phyloP scores from a whole-genome alignment of 2,329 filamentous ascomycete genomes.

The Apiospora rasikravindrae region DNA sequence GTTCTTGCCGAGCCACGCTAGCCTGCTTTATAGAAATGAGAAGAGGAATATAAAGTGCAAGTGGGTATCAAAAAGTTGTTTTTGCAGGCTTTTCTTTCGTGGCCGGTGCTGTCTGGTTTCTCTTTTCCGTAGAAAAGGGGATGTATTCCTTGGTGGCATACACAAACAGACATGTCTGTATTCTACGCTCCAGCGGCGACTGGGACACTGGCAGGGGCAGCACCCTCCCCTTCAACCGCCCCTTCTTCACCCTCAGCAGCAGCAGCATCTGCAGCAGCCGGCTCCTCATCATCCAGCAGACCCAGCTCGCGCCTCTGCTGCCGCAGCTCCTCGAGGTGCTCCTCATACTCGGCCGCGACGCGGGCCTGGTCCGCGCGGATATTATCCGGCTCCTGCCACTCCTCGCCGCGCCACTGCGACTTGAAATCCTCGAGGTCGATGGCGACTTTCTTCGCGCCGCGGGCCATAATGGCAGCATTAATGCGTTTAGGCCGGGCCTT shows the following conservation, averaged over 20 bases:
- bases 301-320: conserved; percentile 44
- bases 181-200: neutral
- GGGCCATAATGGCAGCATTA: conserved; percentile 62
- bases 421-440: conserved; percentile 68
- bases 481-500: conserved; percentile 67
- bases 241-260: neutral
- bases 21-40: neutral
- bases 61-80: conserved; percentile 3
- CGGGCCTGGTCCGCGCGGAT: conserved; percentile 57
- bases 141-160: no score
- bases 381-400: conserved; percentile 58
- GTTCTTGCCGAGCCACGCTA: neutral
- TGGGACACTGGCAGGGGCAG: neutral
- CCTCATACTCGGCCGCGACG: conserved; percentile 51
- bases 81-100: neutral
- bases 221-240: neutral
- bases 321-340: conserved; percentile 49
- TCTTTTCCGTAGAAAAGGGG: neutral
- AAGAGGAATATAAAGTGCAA: neutral
- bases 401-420: conserved; percentile 46
- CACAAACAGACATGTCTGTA: no score
- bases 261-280: neutral
- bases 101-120: neutral
- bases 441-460: conserved; percentile 58
- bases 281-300: conserved; percentile 42